These are phyloP conservation scores for Thraustotheca clavata DNA, from an alignment of 352 stramenopile species.

Conservation along the genomic window DNA sequence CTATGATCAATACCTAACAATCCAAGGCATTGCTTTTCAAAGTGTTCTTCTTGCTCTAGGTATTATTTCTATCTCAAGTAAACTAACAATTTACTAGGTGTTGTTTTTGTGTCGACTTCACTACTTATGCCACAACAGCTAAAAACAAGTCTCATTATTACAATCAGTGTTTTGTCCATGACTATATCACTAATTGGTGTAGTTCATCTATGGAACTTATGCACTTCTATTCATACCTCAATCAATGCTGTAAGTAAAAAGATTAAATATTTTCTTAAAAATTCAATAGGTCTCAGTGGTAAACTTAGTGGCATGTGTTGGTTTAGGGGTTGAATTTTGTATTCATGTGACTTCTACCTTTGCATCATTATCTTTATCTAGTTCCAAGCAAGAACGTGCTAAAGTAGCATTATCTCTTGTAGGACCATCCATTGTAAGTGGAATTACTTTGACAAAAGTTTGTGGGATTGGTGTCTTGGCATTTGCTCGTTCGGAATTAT, in stretches of 20 bases:
- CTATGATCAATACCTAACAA: slow-evolving; percentile 90
- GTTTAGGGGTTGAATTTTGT: slow-evolving; percentile 85
- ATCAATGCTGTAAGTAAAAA: slow-evolving; percentile 58
- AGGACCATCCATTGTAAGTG: slow-evolving; percentile 78
- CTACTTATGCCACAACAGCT: slow-evolving; percentile 66
- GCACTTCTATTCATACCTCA: slow-evolving; percentile 45
- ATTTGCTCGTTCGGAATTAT: slow-evolving; percentile 86
- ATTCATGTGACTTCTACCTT: slow-evolving; percentile 84
- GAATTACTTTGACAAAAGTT: slow-evolving; percentile 89
- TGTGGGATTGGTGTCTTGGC: slow-evolving; percentile 83
- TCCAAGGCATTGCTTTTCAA: slow-evolving; percentile 81
- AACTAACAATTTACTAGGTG: slow-evolving; percentile 22
- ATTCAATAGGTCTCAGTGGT: slow-evolving; percentile 56
- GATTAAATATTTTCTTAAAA: background rate
- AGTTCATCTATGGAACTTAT: slow-evolving; percentile 71
- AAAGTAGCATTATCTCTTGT: slow-evolving; percentile 65
- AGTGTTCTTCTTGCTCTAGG: slow-evolving; percentile 71
- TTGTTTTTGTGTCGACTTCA: slow-evolving; percentile 72
- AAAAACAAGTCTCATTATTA: slow-evolving; percentile 53
- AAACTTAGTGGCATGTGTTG: slow-evolving; percentile 82
- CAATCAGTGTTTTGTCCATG: slow-evolving; percentile 72
- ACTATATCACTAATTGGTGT: slow-evolving; percentile 67
- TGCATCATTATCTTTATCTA: slow-evolving; percentile 34
- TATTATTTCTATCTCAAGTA: background rate
- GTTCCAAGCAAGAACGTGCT: slow-evolving; percentile 41